These are phyloP conservation scores for Phycomyces blakesleeanus DNA, from an alignment of 192 early-diverging fungal genomes.

Conservation along the genomic window DNA sequence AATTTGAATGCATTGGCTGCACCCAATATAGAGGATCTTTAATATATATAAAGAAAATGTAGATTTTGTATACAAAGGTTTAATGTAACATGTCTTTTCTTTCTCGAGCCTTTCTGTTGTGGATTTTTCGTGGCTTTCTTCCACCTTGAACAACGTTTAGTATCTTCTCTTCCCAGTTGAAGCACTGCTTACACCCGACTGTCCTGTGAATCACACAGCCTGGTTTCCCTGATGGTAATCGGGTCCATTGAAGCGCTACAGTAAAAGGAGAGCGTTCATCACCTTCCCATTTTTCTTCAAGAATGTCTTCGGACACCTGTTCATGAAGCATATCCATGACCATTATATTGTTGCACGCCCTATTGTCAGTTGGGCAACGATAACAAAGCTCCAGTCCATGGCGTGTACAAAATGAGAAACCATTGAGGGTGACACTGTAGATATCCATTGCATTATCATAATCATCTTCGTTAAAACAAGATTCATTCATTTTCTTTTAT, in stretches of 20 bases:
- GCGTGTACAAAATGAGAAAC: slow-evolving; percentile 32
- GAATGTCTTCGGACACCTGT: slow-evolving; percentile 22
- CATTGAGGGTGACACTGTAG: slow-evolving; percentile 28
- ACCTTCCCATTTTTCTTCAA: slow-evolving; percentile 27
- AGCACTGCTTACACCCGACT: slow-evolving; percentile 31
- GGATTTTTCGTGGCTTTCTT: slow-evolving; percentile 7
- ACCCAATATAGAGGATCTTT: no score
- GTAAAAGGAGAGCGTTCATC: slow-evolving; percentile 31
- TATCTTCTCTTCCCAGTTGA: slow-evolving; percentile 27
- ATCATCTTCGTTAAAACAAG: slow-evolving; percentile 9
- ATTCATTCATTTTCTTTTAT: no score
- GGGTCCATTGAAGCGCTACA: slow-evolving; percentile 22
- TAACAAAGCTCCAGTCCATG: slow-evolving; percentile 29
- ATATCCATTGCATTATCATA: slow-evolving; percentile 21
- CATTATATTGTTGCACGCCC: slow-evolving; percentile 21
- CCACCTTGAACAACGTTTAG: slow-evolving; percentile 17
- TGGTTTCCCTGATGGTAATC: slow-evolving; percentile 24
- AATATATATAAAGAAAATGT: no score
- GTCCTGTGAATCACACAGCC: slow-evolving; percentile 26
- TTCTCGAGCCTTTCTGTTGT: no score
- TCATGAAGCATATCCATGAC: slow-evolving; percentile 27
- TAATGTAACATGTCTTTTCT: no score
- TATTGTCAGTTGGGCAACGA: slow-evolving; percentile 31
- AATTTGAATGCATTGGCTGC: no score
- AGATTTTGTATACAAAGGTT: no score